Conservation (phyloP, 2,329 filamentous ascomycete genomes). For the Xylariomycetidae sp. region DNA sequence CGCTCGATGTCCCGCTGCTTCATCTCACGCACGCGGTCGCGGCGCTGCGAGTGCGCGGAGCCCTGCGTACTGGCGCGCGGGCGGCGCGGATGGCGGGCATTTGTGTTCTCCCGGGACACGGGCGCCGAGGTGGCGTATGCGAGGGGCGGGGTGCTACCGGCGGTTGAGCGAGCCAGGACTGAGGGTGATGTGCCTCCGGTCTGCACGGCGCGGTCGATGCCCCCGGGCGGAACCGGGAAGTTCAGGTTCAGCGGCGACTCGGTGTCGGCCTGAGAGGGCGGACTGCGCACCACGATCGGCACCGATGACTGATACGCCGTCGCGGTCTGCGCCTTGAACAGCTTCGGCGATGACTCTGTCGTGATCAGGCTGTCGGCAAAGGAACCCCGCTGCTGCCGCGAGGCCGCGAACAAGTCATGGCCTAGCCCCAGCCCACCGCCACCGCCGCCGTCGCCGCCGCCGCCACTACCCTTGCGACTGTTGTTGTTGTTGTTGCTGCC, state of each 20-base stretch:
- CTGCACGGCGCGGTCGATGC: slow-evolving; percentile 6
- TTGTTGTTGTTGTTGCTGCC: not conserved
- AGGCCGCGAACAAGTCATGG: too few species aligned
- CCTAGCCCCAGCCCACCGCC: too few species aligned
- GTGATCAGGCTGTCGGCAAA: slow-evolving; percentile 29
- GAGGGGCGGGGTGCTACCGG: too few species aligned
- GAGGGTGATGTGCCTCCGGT: too few species aligned
- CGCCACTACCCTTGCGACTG: slow-evolving; percentile 2
- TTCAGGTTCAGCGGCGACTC: slow-evolving; percentile 16
- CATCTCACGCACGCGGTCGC: slow-evolving; percentile 16
- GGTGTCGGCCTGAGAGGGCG: slow-evolving; percentile 1
- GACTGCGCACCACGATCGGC: slow-evolving; percentile 21
- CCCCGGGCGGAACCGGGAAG: slow-evolving; percentile 11
- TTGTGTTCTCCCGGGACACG: too few species aligned
- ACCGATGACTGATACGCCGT: slow-evolving; percentile 22
- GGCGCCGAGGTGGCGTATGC: too few species aligned
- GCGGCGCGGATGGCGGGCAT: too few species aligned
- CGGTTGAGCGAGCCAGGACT: too few species aligned
- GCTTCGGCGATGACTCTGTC: slow-evolving; percentile 25
- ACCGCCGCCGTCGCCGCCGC: slow-evolving; percentile 1
- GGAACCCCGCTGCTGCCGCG: slow-evolving; percentile 20
- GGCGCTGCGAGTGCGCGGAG: too few species aligned
- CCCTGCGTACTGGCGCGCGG: too few species aligned
- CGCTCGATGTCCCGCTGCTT: slow-evolving; percentile 18
- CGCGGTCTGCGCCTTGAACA: slow-evolving; percentile 27